Conservation (phyloP, 352 stramenopile genomes). For the Peronosclerospora sorghi region DNA sequence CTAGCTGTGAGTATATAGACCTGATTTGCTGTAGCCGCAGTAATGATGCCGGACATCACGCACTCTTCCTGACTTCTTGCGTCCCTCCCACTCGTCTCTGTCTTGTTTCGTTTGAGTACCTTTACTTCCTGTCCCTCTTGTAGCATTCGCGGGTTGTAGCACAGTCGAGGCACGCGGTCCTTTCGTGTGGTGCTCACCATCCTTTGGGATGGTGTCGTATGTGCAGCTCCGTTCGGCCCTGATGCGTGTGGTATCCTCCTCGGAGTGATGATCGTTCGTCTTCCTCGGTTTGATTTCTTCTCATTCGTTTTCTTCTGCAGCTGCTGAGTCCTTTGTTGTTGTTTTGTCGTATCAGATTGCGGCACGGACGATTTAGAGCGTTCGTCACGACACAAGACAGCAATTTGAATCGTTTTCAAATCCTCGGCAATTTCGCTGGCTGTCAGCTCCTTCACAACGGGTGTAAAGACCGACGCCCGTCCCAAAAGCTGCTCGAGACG, state of each 20-base stretch:
- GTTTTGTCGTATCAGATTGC: conserved; percentile 10
- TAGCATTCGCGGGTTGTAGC: conserved; percentile 37
- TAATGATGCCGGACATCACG: conserved; percentile 35
- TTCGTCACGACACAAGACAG: conserved; percentile 2
- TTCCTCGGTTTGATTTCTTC: conserved; percentile 17
- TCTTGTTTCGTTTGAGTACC: conserved; percentile 20
- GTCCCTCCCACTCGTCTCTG: background rate
- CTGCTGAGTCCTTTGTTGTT: background rate
- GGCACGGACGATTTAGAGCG: background rate
- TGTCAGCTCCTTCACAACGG: conserved; percentile 25
- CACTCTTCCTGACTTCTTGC: conserved; percentile 12
- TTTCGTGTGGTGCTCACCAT: background rate
- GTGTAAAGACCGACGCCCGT: conserved; percentile 36
- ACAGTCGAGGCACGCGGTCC: conserved; percentile 14
- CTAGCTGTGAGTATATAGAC: conserved; percentile 33
- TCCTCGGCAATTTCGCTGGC: conserved; percentile 25
- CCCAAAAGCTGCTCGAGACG: conserved; percentile 38
- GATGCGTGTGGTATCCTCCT: conserved; percentile 13
- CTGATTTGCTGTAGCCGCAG: conserved; percentile 27
- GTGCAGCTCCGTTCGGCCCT: conserved; percentile 8
- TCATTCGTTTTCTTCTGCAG: conserved; percentile 2
- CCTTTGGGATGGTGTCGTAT: conserved; percentile 1
- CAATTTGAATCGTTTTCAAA: conserved; percentile 26
- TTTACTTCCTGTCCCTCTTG: conserved; percentile 47
- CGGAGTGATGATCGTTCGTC: conserved; percentile 10